Base-by-base conservation (phyloP, 768 basidiomycete genomes). In the Leucocoprinus leucothites region DNA sequence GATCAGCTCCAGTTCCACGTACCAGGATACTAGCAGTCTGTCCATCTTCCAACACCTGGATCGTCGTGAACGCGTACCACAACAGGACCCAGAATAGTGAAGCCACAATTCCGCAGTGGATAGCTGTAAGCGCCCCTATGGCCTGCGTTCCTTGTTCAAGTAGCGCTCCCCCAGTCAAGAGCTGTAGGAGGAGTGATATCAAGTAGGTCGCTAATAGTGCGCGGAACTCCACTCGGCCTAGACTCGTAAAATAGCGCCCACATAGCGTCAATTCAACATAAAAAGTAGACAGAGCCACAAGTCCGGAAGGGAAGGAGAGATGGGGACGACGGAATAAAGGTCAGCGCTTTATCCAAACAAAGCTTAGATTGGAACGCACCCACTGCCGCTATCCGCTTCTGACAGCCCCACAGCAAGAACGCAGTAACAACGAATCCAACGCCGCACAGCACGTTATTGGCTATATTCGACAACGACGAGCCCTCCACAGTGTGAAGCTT, bases 11-110 rank as follows among this genome's bases (percentile, higher is more conserved):
- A 38, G 16, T 38, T 38, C 16, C 16, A 77, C 75, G 61, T 48
- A 86, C 84, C 57, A 85, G 67, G 48, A 86, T 56, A 38, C 81
- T 76, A 60, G 77, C 79, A 14, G 82, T 69, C 1, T 87, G 86
- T 9, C 90, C 92, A 62, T 87, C 92, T 66, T 94, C 92, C 47
- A 94, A 85, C 45, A 91, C 61, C 67, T 95, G 93, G 14, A 84
- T 86, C 40, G 83, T 80, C 35, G 89, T 75, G 54, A 87, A 66
- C 8, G 76, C 84, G 64, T 86, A 87, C 22, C 74, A 87, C 24
- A 87, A 69, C 54, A 89, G 68, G 0, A 74, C 62, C 86, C 89
- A 90, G 64, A 89, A 91, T 3, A 89, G 67, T 1, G 83, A 77
- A 1, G 81, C 82, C 25, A 91, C 79, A n/a, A 84, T 53, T 1